These are phyloP conservation scores for Aspergillus bertholletiae DNA, from an alignment of 495 filamentous ascomycete genomes.

Conservation along the genomic window DNA sequence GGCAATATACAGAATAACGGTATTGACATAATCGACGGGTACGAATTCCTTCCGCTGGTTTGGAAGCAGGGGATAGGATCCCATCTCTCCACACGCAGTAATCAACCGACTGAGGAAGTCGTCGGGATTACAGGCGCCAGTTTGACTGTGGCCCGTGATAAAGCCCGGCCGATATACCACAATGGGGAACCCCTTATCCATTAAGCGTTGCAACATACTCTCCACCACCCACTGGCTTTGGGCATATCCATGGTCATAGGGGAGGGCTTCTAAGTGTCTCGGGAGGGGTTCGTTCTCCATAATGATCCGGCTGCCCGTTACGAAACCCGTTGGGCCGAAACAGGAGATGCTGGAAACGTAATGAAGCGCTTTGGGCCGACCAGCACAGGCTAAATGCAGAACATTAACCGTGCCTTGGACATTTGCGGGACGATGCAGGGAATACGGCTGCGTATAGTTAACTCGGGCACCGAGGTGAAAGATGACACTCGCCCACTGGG, in stretches of 20 bases:
- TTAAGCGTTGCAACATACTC: conserved; percentile 2
- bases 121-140: conserved; percentile 14
- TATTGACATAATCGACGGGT: conserved; percentile 15
- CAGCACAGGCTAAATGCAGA: conserved; percentile 3
- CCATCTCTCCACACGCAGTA: conserved; percentile 6
- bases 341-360: conserved; percentile 17
- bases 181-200: not conserved
- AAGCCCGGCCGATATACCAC: conserved; percentile 4
- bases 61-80: conserved; percentile 13
- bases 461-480: conserved; percentile 17
- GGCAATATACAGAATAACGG: conserved; percentile 12
- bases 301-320: conserved; percentile 6
- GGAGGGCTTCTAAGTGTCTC: conserved; percentile 8
- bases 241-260: conserved; percentile 4
- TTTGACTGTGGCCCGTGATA: conserved; percentile 10
- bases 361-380: conserved; percentile 12
- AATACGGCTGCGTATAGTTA: conserved; percentile 21
- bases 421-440: conserved; percentile 14
- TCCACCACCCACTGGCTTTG: conserved; percentile 7
- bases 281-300: conserved; percentile 2
- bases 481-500: conserved; percentile 17
- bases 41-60: conserved; percentile 20
- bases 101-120: conserved; percentile 21
- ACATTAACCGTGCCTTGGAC: conserved; percentile 15
- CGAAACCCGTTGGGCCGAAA: conserved; percentile 15